Conservation (phyloP, 1,284 basidiomycete species). For the Marasmius sp. region DNA sequence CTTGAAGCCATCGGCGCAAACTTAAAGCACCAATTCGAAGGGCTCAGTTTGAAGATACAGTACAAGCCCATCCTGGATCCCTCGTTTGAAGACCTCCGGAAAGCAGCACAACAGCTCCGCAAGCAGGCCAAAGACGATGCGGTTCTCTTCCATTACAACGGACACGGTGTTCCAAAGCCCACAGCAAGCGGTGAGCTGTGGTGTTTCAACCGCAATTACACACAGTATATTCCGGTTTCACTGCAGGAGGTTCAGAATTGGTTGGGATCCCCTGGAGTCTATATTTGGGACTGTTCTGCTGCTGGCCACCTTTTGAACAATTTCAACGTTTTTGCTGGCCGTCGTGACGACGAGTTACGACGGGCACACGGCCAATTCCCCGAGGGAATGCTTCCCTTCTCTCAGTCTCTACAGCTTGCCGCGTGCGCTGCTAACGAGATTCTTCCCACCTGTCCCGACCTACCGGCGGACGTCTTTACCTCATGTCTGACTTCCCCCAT, state of each 20-base stretch:
- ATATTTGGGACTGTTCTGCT: slow-evolving; percentile 98
- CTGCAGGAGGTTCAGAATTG: slow-evolving; percentile 91
- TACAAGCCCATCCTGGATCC: slow-evolving; percentile 95
- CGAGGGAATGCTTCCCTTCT: slow-evolving; percentile 71
- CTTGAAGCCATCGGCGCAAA: slow-evolving; percentile 89
- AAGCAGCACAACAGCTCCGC: slow-evolving; percentile 84
- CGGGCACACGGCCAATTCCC: slow-evolving; percentile 58
- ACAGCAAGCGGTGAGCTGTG: slow-evolving; percentile 96
- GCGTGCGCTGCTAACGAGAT: slow-evolving; percentile 92
- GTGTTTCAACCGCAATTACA: slow-evolving; percentile 98
- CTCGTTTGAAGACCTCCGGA: slow-evolving; percentile 91
- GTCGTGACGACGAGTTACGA: slow-evolving; percentile 79
- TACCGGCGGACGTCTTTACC: slow-evolving; percentile 97
- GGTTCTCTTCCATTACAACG: slow-evolving; percentile 97
- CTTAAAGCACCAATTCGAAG: slow-evolving; percentile 95
- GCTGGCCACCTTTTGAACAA: slow-evolving; percentile 93
- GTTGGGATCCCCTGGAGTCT: slow-evolving; percentile 93
- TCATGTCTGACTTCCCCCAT: slow-evolving; percentile 98
- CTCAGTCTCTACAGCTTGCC: slow-evolving; percentile 93
- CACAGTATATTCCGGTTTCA: slow-evolving; percentile 97
- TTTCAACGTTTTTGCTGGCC: slow-evolving; percentile 86
- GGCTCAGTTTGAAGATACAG: slow-evolving; percentile 85
- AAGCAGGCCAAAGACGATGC: slow-evolving; percentile 93
- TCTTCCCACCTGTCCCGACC: slow-evolving; percentile 92
- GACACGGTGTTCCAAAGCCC: slow-evolving; percentile 96